Evolutionary conservation across 805 yeast genomes (phyloP).

Genomic region (Candida loeiensis): DNA sequence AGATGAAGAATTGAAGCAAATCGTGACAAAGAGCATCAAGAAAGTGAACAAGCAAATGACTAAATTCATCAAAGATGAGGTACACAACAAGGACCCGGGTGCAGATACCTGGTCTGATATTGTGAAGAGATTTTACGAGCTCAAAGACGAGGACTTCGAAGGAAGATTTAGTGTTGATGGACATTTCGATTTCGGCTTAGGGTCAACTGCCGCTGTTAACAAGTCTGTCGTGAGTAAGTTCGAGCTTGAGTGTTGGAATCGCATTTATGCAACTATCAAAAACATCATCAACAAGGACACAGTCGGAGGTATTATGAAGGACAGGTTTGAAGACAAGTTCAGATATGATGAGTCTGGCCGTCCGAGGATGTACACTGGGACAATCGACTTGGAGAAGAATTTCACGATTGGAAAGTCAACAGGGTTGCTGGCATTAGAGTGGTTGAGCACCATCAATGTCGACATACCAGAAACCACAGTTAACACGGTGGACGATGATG

Average conservation of each 20-base stretch:
- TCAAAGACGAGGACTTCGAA: constrained; percentile 9
- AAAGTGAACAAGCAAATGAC: constrained; percentile 45
- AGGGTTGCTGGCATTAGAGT: constrained; percentile 57
- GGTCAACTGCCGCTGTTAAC: constrained; percentile 47
- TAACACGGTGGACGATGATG: constrained; percentile 21
- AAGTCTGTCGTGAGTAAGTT: constrained; percentile 39
- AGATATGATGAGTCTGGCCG: constrained; percentile 78
- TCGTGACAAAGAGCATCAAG: constrained; percentile 41
- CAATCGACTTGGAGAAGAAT: constrained; percentile 64
- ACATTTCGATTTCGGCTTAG: constrained; percentile 60
- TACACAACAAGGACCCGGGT: constrained; percentile 25
- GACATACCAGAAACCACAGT: constrained; percentile 31
- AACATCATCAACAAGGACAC: constrained; percentile 65
- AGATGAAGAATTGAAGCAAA: constrained; percentile 28
- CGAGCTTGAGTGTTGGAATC: constrained; percentile 59
- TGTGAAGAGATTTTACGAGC: constrained; percentile 21
- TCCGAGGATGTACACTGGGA: constrained; percentile 77
- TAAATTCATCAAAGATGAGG: constrained; percentile 46
- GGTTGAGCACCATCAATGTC: constrained; percentile 37
- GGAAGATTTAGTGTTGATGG: constrained; percentile 15
- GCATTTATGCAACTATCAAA: constrained; percentile 54
- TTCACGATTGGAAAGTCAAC: constrained; percentile 57
- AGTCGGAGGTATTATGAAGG: constrained; percentile 63
- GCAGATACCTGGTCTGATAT: constrained; percentile 20
- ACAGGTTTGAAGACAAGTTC: constrained; percentile 77